phyloP scores from a whole-genome alignment of 2,329 filamentous ascomycete genomes.

The Pezicula carpinea region DNA sequence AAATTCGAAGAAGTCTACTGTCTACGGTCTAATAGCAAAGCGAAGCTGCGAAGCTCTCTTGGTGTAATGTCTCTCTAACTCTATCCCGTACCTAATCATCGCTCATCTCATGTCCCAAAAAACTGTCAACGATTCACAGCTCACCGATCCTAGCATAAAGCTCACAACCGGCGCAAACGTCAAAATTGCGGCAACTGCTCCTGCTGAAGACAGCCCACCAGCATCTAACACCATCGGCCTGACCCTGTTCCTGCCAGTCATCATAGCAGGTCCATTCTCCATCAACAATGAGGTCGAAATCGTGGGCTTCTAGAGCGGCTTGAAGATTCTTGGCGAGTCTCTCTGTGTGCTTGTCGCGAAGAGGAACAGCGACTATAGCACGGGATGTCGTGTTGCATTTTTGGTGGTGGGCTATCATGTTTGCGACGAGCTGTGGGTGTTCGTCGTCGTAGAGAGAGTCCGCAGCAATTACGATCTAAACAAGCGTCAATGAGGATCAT shows the following conservation, averaged over 20 bases:
- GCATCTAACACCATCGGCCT: background rate
- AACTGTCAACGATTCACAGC: no score
- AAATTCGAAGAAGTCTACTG: no score
- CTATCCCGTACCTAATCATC: no score
- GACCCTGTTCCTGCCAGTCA: slow-evolving; percentile 57
- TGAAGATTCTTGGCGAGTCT: slow-evolving; percentile 60
- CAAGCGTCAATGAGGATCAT: slow-evolving; percentile 2
- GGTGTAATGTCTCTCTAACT: no score
- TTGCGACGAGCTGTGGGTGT: slow-evolving; percentile 70
- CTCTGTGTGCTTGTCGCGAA: slow-evolving; percentile 64
- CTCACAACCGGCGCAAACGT: no score
- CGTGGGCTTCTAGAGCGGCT: slow-evolving; percentile 50
- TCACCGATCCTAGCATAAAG: no score
- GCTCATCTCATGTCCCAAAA: no score
- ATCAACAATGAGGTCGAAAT: slow-evolving; percentile 50
- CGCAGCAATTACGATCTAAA: slow-evolving; percentile 72
- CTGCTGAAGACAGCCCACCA: background rate
- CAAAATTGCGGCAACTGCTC: no score
- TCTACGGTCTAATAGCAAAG: no score
- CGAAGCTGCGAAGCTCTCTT: no score
- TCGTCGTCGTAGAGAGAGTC: slow-evolving; percentile 84
- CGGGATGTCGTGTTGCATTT: slow-evolving; percentile 50
- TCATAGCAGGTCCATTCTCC: slow-evolving; percentile 63
- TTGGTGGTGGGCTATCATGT: slow-evolving; percentile 66
- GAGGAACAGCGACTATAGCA: slow-evolving; percentile 75